Evolutionary conservation across 2,329 filamentous ascomycete species (phyloP).

Genomic region (Zymoseptoria tritici): DNA sequence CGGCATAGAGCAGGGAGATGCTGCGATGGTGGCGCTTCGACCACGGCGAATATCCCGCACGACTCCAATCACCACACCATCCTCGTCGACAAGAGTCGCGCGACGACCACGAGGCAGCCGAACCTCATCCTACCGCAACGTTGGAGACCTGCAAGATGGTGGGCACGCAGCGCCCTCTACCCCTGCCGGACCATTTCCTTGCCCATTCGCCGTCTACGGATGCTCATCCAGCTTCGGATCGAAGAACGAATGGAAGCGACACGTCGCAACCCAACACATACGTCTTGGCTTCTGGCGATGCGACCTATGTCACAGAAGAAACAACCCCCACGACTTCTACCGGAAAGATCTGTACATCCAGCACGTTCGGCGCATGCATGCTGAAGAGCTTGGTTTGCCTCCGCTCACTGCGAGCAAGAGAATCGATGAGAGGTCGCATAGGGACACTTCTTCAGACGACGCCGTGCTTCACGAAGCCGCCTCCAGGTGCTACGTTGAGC

Average conservation of each 20-base stretch:
- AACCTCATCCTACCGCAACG: constrained; percentile 5
- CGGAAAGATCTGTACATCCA: constrained; percentile 88
- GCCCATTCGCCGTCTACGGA: constrained; percentile 70
- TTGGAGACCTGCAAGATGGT: not conserved
- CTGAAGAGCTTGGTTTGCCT: constrained; percentile 33
- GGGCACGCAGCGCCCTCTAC: not conserved
- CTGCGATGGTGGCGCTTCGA: constrained; percentile 7
- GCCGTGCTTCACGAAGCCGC: constrained; percentile 40
- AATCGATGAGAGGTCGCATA: constrained; percentile 29
- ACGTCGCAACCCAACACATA: constrained; percentile 74
- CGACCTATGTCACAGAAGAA: constrained; percentile 46
- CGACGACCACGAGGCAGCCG: constrained; percentile 13
- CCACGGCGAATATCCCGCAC: constrained; percentile 10
- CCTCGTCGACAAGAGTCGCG: constrained; percentile 5
- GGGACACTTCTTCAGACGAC: constrained; percentile 12
- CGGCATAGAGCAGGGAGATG: not conserved
- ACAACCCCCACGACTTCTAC: constrained; percentile 62
- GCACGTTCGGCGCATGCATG: constrained; percentile 81
- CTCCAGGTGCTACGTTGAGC: constrained; percentile 53
- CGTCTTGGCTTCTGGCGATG: constrained; percentile 69
- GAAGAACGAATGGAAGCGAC: constrained; percentile 96
- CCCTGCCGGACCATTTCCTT: constrained; percentile 51
- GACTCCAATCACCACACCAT: not conserved
- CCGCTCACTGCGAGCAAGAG: constrained; percentile 22
- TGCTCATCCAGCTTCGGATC: constrained; percentile 65